A percentile compares a stretch with the other conserved stretches of the same genome.
Evolutionary conservation across 2,329 filamentous ascomycete species (phyloP).

Genomic region (Nigrospora osmanthi): DNA sequence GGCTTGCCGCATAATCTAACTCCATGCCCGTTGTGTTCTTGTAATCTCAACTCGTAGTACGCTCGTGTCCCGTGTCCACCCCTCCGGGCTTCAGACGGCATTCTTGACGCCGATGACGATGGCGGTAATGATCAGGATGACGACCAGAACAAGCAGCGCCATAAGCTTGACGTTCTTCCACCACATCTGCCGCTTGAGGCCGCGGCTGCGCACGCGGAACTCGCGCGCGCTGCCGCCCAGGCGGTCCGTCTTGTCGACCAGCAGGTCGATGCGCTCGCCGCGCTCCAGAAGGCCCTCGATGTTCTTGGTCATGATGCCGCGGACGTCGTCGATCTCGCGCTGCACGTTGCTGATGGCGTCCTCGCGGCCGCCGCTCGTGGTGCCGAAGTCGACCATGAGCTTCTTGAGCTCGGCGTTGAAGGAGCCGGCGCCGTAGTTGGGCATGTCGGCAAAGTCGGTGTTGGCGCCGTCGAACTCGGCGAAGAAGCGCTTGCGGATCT

Average conservation of each 20-base stretch:
- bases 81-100: background rate
- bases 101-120: conserved; percentile 48
- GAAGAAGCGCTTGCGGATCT: conserved; percentile 85
- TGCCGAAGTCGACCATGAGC: conserved; percentile 79
- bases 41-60: too few species aligned
- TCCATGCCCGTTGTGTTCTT: too few species aligned
- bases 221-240: conserved; percentile 83
- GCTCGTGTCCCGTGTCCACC: background rate
- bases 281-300: conserved; percentile 85
- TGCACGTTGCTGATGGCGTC: conserved; percentile 81
- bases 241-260: conserved; percentile 95
- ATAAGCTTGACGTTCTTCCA: conserved; percentile 99
- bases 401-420: conserved; percentile 76
- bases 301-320: conserved; percentile 92
- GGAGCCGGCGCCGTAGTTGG: conserved; percentile 80
- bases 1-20: too few species aligned
- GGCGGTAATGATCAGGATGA: conserved; percentile 49
- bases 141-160: conserved; percentile 65
- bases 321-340: conserved; percentile 84
- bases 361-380: conserved; percentile 63
- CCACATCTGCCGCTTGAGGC: conserved; percentile 92
- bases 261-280: conserved; percentile 84
- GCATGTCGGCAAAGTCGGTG: conserved; percentile 70
- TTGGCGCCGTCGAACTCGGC: conserved; percentile 54
- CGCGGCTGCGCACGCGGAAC: conserved; percentile 80